These are phyloP conservation scores for Tuber brumale DNA, from an alignment of 495 filamentous ascomycete genomes.

Conservation along the genomic window DNA sequence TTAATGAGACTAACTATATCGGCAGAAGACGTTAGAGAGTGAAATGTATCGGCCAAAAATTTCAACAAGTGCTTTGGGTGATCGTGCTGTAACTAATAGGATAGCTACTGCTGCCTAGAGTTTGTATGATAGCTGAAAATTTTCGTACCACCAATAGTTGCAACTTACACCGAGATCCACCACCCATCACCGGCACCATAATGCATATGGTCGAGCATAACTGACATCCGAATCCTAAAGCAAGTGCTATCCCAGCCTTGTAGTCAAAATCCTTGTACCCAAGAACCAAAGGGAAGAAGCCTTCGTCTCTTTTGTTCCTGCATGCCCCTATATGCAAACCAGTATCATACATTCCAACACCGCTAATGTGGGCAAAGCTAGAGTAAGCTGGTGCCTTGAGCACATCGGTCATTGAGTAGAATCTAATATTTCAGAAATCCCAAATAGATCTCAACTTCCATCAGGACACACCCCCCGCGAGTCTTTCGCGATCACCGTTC, in stretches of 20 bases:
- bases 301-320: not conserved
- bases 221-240: not conserved
- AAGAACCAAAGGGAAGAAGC: not conserved
- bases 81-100: not conserved
- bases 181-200: not conserved
- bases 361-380: not conserved
- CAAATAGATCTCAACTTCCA: not conserved
- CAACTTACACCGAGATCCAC: not conserved
- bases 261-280: not conserved
- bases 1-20: not conserved
- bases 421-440: not conserved
- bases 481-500: not conserved
- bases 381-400: slow-evolving; percentile 5
- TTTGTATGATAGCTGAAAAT: not conserved
- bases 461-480: not conserved
- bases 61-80: not conserved
- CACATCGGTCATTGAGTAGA: not conserved
- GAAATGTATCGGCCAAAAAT: not conserved
- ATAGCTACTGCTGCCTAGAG: slow-evolving; percentile 3
- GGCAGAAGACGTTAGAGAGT: not conserved
- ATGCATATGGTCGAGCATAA: not conserved
- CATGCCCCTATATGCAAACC: not conserved
- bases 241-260: not conserved
- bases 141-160: not conserved
- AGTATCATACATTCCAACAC: not conserved